Evolutionary conservation across 148 eudicot species (phyloP).

Genomic region (Silene uniflora): DNA sequence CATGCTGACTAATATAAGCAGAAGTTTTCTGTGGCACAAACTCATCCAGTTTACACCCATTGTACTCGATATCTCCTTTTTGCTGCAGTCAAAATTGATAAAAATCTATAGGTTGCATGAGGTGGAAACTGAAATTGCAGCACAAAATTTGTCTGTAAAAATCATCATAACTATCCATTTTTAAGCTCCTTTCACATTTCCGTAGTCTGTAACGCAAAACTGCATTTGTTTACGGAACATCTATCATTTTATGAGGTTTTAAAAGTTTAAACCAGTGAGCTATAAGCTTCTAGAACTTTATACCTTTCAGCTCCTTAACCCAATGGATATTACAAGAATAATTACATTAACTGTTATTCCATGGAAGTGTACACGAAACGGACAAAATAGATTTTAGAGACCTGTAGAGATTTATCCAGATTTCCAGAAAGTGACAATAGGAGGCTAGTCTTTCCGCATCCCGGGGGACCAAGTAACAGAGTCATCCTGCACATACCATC

Average conservation of each 20-base stretch:
- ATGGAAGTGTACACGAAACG: not conserved
- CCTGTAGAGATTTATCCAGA: slow-evolving; percentile 60
- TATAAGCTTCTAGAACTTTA: not conserved
- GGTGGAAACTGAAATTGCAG: not conserved
- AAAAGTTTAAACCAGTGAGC: not conserved
- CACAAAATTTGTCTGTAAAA: not conserved
- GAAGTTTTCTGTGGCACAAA: slow-evolving; percentile 72
- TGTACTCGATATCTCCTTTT: slow-evolving; percentile 64
- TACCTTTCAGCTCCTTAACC: not conserved
- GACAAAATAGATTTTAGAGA: slow-evolving; percentile 7
- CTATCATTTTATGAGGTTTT: not conserved
- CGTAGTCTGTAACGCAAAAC: too few relatives aligned
- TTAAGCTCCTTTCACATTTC: too few relatives aligned
- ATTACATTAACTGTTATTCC: not conserved
- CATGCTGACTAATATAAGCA: slow-evolving; percentile 68
- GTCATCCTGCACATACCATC: slow-evolving; percentile 51
- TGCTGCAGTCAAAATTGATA: slow-evolving; percentile 28
- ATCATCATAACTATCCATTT: not conserved
- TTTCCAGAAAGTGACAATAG: slow-evolving; percentile 73
- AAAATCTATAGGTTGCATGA: not conserved
- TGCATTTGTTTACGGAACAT: not conserved
- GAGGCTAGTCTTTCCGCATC: slow-evolving; percentile 75
- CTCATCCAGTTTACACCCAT: slow-evolving; percentile 57
- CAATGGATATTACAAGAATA: too few relatives aligned
- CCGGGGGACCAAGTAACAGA: slow-evolving; percentile 78